Base-by-base conservation (phyloP, 352 stramenopile species). In the Phytophthora litchii region DNA sequence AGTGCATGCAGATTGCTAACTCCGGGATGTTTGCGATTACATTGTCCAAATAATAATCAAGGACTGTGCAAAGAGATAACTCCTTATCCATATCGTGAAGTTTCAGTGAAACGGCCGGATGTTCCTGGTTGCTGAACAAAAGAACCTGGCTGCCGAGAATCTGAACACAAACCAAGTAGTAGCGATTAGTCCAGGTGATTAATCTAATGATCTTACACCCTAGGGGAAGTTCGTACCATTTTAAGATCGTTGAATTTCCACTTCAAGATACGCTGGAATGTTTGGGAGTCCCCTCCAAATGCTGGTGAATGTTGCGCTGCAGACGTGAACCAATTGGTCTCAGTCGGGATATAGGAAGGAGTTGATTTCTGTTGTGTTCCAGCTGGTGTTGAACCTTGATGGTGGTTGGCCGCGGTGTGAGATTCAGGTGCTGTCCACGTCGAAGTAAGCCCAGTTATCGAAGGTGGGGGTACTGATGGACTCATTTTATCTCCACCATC, bases 31-130 rank as follows among this genome's bases (percentile, higher is more conserved):
- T 95, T 0, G 82, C 83, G 42, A 95, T 94, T 40, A 95, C 84
- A 45, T 95, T 95, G 59, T 95, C 86, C 27, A 95, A 50, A 38
- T 95, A 95, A 54, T 94, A 95, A 64, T 95, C 86, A 1, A 95
- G 72, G 19, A 92, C 80, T 1, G 82, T 95, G 14, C 72, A 86
- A 3, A 94, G 67, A 23, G 83, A 92, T n/a, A 95, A 49, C 31
- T 95, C 83, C 16, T 89, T 82, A 54, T 95, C 83, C 74, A 93
- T 89, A 51, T 95, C 86, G 47, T 95, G 86, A 10, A 95, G 79
- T 40, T 88, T 86, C 6, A 95, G 57, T 6, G 86, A 95, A 36
- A 95, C 86, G 0, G 86, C 82, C 0, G 86, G 86, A 29, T 95
- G 86, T 19, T 95, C 86, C 25, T 78, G 73, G 51, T 94, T 92